Evolutionary conservation across 108 stramenopile genomes (phyloP).

Genomic region (Cyclotella kingstonii): DNA sequence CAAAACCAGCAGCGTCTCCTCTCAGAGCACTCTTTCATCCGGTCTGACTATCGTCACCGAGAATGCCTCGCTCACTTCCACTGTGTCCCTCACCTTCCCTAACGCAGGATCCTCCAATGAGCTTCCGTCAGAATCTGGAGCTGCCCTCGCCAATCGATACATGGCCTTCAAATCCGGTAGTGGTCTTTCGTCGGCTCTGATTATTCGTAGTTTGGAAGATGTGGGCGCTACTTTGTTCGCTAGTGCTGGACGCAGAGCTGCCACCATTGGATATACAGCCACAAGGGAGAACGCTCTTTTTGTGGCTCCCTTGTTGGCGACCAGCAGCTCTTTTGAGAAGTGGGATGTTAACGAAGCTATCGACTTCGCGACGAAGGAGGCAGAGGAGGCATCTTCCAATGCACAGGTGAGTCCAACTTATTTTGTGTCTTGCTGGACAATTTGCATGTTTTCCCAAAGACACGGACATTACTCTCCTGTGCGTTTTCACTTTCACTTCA

Average conservation of each 20-base stretch:
- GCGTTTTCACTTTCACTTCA: background rate
- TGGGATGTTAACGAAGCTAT: constrained; percentile 88
- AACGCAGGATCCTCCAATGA: constrained; percentile 81
- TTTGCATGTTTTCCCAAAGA: background rate
- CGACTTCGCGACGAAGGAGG: constrained; percentile 53
- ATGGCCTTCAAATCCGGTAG: constrained; percentile 81
- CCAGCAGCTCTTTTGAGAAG: constrained; percentile 76
- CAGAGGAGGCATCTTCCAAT: constrained; percentile 60
- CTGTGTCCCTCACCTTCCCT: constrained; percentile 82
- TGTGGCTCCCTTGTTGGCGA: constrained; percentile 64
- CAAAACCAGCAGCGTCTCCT: constrained; percentile 59
- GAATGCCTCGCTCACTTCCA: constrained; percentile 68
- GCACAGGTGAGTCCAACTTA: constrained; percentile 46
- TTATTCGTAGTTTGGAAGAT: constrained; percentile 74
- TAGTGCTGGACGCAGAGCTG: constrained; percentile 58
- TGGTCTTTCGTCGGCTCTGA: constrained; percentile 63
- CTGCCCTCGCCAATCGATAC: constrained; percentile 81
- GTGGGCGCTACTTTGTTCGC: constrained; percentile 73
- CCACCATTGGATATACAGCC: constrained; percentile 81
- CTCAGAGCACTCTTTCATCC: constrained; percentile 70
- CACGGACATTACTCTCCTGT: background rate
- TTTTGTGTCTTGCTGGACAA: background rate
- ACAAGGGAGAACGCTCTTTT: constrained; percentile 65
- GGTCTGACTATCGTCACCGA: constrained; percentile 81
- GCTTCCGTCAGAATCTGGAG: constrained; percentile 59